A percentile compares a stretch with the other conserved stretches of the same genome.
Conservation (phyloP, 805 yeast genomes). For the Saccharomycopsis selenospora region DNA sequence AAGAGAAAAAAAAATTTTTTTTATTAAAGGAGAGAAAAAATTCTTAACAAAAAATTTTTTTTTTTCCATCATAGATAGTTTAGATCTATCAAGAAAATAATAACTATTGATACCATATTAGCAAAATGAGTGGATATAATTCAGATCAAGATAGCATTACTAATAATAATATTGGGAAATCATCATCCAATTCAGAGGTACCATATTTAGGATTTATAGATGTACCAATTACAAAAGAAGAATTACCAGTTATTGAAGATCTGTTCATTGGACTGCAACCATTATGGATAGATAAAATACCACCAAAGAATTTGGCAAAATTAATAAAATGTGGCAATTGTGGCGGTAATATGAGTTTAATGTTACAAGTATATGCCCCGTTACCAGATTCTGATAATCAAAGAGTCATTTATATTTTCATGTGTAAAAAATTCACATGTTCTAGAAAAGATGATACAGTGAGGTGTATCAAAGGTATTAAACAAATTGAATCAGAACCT, state of each 20-base stretch:
- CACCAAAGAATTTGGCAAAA: slow-evolving; percentile 43
- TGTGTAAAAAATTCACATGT: slow-evolving; percentile 60
- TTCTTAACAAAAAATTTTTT: neutral
- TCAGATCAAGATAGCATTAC: neutral
- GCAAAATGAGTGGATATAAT: neutral
- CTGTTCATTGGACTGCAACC: slow-evolving; percentile 80
- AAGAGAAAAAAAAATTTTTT: no score
- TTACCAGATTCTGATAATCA: slow-evolving; percentile 66
- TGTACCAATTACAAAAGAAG: slow-evolving; percentile 44
- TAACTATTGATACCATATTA: no score
- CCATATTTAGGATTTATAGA: slow-evolving; percentile 64
- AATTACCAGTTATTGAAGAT: slow-evolving; percentile 46
- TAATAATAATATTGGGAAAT: neutral
- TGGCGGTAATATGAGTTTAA: slow-evolving; percentile 49
- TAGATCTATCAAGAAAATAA: no score
- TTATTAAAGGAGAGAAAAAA: no score
- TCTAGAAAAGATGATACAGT: slow-evolving; percentile 62
- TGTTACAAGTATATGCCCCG: slow-evolving; percentile 78
- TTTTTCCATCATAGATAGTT: no score
- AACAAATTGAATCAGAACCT: slow-evolving; percentile 43
- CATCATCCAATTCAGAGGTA: slow-evolving; percentile 33
- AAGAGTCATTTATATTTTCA: slow-evolving; percentile 73
- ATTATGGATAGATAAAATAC: slow-evolving; percentile 56
- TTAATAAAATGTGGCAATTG: slow-evolving; percentile 62
- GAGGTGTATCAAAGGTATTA: slow-evolving; percentile 70